Conservation (phyloP, 495 filamentous ascomycete species). For the Hypomontagnella monticulosa region DNA sequence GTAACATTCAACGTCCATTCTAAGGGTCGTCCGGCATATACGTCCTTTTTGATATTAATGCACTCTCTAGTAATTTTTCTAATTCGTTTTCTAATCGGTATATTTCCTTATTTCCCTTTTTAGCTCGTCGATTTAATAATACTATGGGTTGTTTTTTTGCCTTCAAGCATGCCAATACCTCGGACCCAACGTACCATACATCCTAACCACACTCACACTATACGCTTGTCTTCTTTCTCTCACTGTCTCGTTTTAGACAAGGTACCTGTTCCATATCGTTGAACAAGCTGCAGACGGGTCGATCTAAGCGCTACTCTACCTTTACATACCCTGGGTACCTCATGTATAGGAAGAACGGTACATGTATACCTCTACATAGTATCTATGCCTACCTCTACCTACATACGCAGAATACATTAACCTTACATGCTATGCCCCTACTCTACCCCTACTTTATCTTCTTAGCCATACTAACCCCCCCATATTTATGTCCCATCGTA, state of each 20-base stretch:
- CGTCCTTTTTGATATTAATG: constrained; percentile 31
- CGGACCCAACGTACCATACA: constrained; percentile 32
- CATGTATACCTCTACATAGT: constrained; percentile 26
- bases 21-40: constrained; percentile 29
- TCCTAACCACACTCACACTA: constrained; percentile 4
- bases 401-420: constrained; percentile 19
- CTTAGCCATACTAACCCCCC: constrained; percentile 43
- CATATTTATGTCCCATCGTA: constrained; percentile 47
- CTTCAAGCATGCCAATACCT: constrained; percentile 17
- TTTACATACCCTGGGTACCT: constrained; percentile 34
- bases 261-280: constrained; percentile 37
- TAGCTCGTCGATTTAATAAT: constrained; percentile 14
- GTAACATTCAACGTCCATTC: no score
- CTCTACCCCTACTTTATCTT: constrained; percentile 43
- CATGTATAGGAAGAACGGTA: neutral
- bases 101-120: constrained; percentile 23
- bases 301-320: constrained; percentile 42
- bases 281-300: constrained; percentile 42
- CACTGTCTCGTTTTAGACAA: constrained; percentile 28
- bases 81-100: constrained; percentile 20
- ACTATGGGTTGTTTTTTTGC: neutral
- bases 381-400: constrained; percentile 17
- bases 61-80: constrained; percentile 14
- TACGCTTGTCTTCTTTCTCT: constrained; percentile 3
- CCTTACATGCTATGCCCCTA: constrained; percentile 30